phyloP scores from a whole-genome alignment of 2,329 filamentous ascomycete genomes.

The Herpotrichia juniperi region DNA sequence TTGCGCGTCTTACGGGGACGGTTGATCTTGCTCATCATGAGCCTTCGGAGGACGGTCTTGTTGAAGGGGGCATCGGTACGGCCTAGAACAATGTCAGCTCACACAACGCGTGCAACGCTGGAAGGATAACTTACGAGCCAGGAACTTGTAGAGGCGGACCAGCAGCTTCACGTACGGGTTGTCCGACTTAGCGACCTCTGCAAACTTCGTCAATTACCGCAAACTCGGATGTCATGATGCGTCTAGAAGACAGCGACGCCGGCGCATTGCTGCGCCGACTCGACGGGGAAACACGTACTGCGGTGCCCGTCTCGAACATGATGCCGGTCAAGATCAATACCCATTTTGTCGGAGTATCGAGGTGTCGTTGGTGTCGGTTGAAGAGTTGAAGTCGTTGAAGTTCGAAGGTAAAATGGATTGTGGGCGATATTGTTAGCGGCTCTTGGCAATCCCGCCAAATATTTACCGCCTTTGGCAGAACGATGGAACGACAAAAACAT shows the following conservation, averaged over 20 bases:
- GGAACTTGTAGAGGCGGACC: constrained; percentile 98
- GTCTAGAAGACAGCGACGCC: constrained; percentile 46
- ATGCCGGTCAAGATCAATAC: constrained; percentile 60
- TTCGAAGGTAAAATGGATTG: constrained; percentile 17
- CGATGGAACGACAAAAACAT: no score
- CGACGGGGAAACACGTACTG: constrained; percentile 49
- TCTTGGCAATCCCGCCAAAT: constrained; percentile 14
- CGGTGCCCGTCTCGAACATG: constrained; percentile 75
- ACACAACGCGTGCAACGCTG: constrained; percentile 12
- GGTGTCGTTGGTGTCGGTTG: constrained; percentile 29
- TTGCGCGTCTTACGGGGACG: constrained; percentile 55
- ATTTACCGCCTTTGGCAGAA: background rate
- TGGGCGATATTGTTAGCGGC: constrained; percentile 22
- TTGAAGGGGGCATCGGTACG: constrained; percentile 98
- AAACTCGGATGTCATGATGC: constrained; percentile 44
- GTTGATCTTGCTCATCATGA: constrained; percentile 99
- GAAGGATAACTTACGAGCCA: constrained; percentile 75
- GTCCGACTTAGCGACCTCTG: constrained; percentile 64
- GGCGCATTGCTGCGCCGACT: constrained; percentile 46
- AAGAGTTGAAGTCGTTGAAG: constrained; percentile 1
- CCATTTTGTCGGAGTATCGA: constrained; percentile 44
- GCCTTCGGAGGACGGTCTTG: constrained; percentile 95
- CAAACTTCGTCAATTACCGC: constrained; percentile 43
- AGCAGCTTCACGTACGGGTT: constrained; percentile 97
- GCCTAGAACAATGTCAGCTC: constrained; percentile 60